These are phyloP conservation scores for Mucor racemosus DNA, from an alignment of 371 early-diverging fungal genomes.

Conservation along the genomic window DNA sequence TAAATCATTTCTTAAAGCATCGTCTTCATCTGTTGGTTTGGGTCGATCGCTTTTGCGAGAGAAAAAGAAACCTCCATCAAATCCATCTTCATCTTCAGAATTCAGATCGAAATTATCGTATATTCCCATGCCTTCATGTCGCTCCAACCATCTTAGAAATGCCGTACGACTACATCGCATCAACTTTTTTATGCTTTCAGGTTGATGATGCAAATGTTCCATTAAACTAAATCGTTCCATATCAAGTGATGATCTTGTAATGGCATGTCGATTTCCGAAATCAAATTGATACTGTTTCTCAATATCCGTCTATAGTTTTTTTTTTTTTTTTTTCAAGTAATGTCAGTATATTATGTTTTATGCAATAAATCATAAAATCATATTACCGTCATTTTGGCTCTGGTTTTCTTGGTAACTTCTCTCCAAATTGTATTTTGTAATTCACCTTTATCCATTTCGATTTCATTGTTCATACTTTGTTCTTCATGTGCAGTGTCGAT, in stretches of 20 bases:
- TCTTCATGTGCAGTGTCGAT: conserved; percentile 41
- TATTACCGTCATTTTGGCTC: conserved; percentile 44
- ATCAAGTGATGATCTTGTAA: conserved; percentile 49
- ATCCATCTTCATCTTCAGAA: conserved; percentile 50
- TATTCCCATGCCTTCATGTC: conserved; percentile 27
- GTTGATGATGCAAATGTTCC: conserved; percentile 47
- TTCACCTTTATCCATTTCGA: conserved; percentile 46
- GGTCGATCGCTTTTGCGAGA: conserved; percentile 37
- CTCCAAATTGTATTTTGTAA: conserved; percentile 60
- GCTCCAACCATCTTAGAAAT: conserved; percentile 34
- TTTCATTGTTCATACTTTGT: conserved; percentile 23
- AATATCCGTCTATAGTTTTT: conserved; percentile 23
- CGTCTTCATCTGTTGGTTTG: conserved; percentile 42
- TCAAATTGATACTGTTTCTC: conserved; percentile 55
- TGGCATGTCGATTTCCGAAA: conserved; percentile 52
- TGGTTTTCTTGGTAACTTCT: conserved; percentile 57
- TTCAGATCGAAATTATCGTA: conserved; percentile 50
- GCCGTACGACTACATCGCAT: conserved; percentile 30
- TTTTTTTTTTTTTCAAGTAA: background rate
- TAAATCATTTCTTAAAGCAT: conserved; percentile 39
- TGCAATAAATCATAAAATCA: background rate
- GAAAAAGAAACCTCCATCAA: conserved; percentile 54
- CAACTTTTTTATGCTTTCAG: conserved; percentile 30
- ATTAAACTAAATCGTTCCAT: conserved; percentile 55
- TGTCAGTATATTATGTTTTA: conserved; percentile 11